Evolutionary conservation across 495 filamentous ascomycete species (phyloP).

Genomic region (Trichoderma reesei): DNA sequence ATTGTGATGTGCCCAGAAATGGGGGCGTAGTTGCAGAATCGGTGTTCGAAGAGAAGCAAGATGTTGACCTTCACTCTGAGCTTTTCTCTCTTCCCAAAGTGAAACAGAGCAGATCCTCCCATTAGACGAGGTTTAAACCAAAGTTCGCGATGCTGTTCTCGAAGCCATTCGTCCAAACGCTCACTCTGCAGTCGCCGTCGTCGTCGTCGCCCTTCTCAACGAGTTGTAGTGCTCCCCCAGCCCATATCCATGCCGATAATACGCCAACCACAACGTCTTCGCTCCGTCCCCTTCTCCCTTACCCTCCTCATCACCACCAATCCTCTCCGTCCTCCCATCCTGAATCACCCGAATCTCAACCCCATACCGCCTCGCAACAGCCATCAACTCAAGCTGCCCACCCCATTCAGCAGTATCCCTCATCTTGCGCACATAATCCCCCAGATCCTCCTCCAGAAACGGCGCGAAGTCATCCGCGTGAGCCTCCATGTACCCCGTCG

Average conservation of each 20-base stretch:
- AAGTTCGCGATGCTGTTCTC: too few relatives aligned
- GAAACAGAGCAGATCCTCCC: too few relatives aligned
- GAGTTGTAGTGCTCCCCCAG: conserved; percentile 98
- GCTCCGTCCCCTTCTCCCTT: conserved; percentile 16
- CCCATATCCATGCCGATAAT: conserved; percentile 86
- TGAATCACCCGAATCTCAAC: conserved; percentile 82
- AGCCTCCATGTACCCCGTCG: conserved; percentile 45
- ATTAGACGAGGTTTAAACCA: too few relatives aligned
- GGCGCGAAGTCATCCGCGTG: conserved; percentile 47
- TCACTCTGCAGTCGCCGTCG: not conserved
- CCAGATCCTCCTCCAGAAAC: conserved; percentile 72
- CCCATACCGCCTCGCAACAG: conserved; percentile 72
- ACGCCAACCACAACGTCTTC: conserved; percentile 74
- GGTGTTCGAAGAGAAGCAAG: not conserved
- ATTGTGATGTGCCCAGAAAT: too few relatives aligned
- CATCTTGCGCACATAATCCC: conserved; percentile 64
- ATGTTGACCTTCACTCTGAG: too few relatives aligned
- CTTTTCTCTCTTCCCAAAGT: not conserved
- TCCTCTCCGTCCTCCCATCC: conserved; percentile 68
- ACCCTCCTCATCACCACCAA: conserved; percentile 36
- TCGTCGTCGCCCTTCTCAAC: conserved; percentile 42
- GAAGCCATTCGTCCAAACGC: too few relatives aligned
- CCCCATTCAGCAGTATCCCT: conserved; percentile 93
- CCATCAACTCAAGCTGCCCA: conserved; percentile 79
- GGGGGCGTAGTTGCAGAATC: too few relatives aligned